Evolutionary conservation across 257 asterid genomes (phyloP).

Genomic region (Nicotiana sylvestris): DNA sequence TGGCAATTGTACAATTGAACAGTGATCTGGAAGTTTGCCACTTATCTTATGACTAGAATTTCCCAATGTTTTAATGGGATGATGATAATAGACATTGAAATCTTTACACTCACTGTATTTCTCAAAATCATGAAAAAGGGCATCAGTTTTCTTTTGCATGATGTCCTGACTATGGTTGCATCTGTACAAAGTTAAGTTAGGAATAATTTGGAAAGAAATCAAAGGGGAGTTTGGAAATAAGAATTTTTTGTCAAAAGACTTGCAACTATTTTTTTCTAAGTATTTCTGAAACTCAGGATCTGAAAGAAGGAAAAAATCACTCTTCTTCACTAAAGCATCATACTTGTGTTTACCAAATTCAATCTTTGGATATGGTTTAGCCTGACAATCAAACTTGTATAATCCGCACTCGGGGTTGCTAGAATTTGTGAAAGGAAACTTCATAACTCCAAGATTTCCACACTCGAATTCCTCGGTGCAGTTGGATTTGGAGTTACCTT

Average conservation of each 20-base stretch:
- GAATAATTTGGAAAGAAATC: background rate
- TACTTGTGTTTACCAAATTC: background rate
- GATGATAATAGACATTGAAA: background rate
- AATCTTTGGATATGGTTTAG: slow-evolving; percentile 7
- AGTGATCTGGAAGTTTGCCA: background rate
- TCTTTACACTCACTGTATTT: background rate
- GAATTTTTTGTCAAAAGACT: background rate
- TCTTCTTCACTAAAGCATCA: background rate
- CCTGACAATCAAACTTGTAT: background rate
- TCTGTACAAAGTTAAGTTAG: background rate
- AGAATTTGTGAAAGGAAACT: slow-evolving; percentile 12
- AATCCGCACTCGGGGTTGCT: slow-evolving; percentile 1
- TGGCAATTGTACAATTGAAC: slow-evolving; percentile 25
- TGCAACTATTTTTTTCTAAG: background rate
- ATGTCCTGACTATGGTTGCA: background rate
- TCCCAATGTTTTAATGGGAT: background rate
- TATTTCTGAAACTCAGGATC: background rate
- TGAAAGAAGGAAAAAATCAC: background rate
- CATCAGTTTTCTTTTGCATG: background rate
- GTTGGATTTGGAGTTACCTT: background rate
- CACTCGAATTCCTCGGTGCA: background rate
- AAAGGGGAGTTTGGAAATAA: slow-evolving; percentile 4
- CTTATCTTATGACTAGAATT: background rate
- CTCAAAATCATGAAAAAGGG: background rate
- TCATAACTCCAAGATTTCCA: background rate